These are phyloP conservation scores for Letharia columbiana DNA, from an alignment of 495 filamentous ascomycete species.

Conservation along the genomic window DNA sequence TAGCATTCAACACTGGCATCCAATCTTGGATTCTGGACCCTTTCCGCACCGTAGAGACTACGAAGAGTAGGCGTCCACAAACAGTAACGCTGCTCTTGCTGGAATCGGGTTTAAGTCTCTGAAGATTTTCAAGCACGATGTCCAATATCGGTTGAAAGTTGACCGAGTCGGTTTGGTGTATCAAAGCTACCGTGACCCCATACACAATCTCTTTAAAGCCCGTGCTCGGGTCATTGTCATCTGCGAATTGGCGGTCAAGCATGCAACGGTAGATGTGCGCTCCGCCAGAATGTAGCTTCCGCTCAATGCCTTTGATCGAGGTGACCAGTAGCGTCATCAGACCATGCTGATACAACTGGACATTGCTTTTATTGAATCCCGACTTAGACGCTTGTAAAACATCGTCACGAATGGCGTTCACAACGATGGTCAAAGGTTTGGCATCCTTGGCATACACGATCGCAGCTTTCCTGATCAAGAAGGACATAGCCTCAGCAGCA, in stretches of 20 bases:
- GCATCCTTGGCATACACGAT: conserved; percentile 62
- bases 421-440: conserved; percentile 54
- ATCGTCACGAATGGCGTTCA: conserved; percentile 61
- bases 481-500: conserved; percentile 89
- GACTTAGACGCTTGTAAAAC: conserved; percentile 44
- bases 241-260: conserved; percentile 41
- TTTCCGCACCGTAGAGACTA: conserved; percentile 63
- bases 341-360: conserved; percentile 63
- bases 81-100: conserved; percentile 36
- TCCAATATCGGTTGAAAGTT: conserved; percentile 53
- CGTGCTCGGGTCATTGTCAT: conserved; percentile 31
- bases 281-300: conserved; percentile 72
- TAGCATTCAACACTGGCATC: conserved; percentile 50
- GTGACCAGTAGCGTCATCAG: conserved; percentile 86
- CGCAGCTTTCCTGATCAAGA: conserved; percentile 81
- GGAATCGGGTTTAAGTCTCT: conserved; percentile 23
- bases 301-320: conserved; percentile 73
- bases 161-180: conserved; percentile 71
- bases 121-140: conserved; percentile 45
- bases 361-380: conserved; percentile 41
- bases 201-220: conserved; percentile 53
- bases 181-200: conserved; percentile 66
- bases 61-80: conserved; percentile 56
- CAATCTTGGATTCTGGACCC: conserved; percentile 68
- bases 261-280: conserved; percentile 59